Percentiles rank a stretch among this genome's conserved stretches.
Evolutionary conservation across 495 filamentous ascomycete genomes (phyloP).

Genomic region (Daldinia grandis): DNA sequence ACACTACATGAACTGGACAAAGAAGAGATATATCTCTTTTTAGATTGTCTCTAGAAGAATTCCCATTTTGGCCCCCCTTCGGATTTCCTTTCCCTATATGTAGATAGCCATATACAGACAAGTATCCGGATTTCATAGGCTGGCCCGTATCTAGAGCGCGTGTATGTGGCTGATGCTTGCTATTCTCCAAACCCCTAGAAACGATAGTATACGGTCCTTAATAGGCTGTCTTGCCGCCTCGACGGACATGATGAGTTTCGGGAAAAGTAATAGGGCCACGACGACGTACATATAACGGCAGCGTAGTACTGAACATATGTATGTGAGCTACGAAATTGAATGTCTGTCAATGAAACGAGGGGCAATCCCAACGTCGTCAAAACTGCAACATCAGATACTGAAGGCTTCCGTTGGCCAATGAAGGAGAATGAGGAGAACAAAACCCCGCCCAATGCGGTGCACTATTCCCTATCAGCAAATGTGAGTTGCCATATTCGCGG

Average conservation of each 20-base stretch:
- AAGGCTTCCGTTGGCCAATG: constrained; percentile 27
- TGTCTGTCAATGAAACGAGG: constrained; percentile 31
- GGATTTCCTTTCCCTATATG: background rate
- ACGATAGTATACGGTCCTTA: constrained; percentile 1
- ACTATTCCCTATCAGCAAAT: constrained; percentile 35
- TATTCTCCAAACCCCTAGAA: background rate
- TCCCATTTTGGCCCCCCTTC: background rate
- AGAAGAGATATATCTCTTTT: constrained; percentile 4
- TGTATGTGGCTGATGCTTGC: constrained; percentile 15
- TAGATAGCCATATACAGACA: background rate
- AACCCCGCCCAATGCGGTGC: constrained; percentile 26
- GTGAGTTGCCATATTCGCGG: constrained; percentile 34
- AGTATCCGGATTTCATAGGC: background rate
- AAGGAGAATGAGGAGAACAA: constrained; percentile 21
- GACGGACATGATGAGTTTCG: constrained; percentile 21
- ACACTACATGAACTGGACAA: constrained; percentile 7
- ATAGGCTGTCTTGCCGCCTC: constrained; percentile 36
- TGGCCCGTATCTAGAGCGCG: background rate
- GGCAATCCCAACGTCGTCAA: constrained; percentile 25
- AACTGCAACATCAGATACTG: constrained; percentile 23
- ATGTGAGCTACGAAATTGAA: background rate
- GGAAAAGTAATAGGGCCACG: constrained; percentile 34
- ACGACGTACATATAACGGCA: constrained; percentile 34
- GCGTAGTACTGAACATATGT: constrained; percentile 19
- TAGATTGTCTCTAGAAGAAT: background rate